A percentile compares a stretch with the other conserved stretches of the same genome.
Conservation (phyloP, 1,284 basidiomycete species). For the Microbotryum violaceum region DNA sequence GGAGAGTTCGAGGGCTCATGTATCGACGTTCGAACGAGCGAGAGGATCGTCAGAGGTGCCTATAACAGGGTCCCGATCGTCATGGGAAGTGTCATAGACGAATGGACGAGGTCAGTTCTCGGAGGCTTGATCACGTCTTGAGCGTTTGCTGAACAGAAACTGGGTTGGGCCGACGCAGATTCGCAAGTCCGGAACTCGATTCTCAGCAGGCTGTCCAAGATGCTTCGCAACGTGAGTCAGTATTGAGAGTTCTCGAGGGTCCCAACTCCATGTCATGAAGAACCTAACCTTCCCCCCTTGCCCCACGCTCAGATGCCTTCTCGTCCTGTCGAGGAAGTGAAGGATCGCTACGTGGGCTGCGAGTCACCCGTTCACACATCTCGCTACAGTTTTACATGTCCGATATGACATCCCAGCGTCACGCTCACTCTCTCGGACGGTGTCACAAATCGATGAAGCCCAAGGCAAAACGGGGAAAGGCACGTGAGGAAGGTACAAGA, state of each 20-base stretch:
- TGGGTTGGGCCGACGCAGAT: slow-evolving; percentile 5
- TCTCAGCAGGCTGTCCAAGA: slow-evolving; percentile 10
- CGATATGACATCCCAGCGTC: no score
- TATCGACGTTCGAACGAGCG: slow-evolving; percentile 20
- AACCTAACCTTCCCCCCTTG: background rate
- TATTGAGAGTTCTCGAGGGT: background rate
- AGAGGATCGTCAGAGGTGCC: slow-evolving; percentile 20
- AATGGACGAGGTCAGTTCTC: slow-evolving; percentile 17
- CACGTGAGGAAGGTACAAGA: no score
- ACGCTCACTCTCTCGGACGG: no score
- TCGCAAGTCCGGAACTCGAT: slow-evolving; percentile 1
- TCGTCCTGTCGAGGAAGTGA: background rate
- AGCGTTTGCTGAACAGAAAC: background rate
- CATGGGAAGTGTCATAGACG: slow-evolving; percentile 21
- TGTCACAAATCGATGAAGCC: no score
- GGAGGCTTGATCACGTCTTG: background rate
- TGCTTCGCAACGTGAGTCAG: slow-evolving; percentile 12
- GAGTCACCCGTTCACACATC: no score
- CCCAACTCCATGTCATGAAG: background rate
- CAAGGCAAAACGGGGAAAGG: no score
- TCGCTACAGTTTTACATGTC: no score
- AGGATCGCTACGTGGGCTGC: no score
- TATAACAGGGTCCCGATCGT: slow-evolving; percentile 24
- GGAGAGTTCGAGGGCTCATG: slow-evolving; percentile 25
- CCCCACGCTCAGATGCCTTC: slow-evolving; percentile 15